Evolutionary conservation across 1,284 basidiomycete species (phyloP), one percentile per base, ranked within the genome.

Genomic region (Marasmius oreades): DNA sequence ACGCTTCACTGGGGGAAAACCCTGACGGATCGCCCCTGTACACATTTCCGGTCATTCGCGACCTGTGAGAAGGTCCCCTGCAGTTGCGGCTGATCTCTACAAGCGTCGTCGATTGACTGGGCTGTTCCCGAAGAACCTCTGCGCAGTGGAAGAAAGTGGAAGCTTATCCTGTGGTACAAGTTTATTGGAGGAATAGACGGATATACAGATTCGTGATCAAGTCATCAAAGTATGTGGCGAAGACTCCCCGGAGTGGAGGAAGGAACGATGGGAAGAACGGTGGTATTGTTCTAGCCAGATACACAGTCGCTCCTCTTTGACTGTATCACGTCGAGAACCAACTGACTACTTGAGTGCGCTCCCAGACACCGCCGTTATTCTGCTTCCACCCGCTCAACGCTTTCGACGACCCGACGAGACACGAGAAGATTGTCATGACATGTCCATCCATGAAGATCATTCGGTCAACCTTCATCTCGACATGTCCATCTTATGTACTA

Each of bases 361-460:
- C 28, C 5, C 59, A 74, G 60, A 68, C 69, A 31, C 67, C 68
- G 31, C 66, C 72, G 0, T 74, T 74, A 63, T 74, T 73, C 60
- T 67, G 61, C 52, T 74, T 74, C 64, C 73, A 74, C 53, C 58
- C 63, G 14, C 8, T 74, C 57, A 75, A 74, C 24, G 69, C 73
- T 1, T 75, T 66, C 63, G 72, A 74, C 44, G 66, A 73, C 43
- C 57, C 67, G 28, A 59, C 59, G 3, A 65, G 68, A 24, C 61
- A 62, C 39, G 70, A 73, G n/a, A n/a, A n/a, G 58, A 62, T 75
- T 53, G 42, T 74, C 39, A 67, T 73, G 73, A 75, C 56, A 63
- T 75, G 37, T 64, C 71, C 1, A 63, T 66, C 18, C 74, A 73
- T 61, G 56, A 68, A 18, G 66, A 73, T 45, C 63, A 69, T 24